A percentile compares a stretch with the other conserved stretches of the same genome.
These are phyloP conservation scores for Penicillium oxalicum DNA, from an alignment of 2,329 filamentous ascomycete species.

Conservation along the genomic window DNA sequence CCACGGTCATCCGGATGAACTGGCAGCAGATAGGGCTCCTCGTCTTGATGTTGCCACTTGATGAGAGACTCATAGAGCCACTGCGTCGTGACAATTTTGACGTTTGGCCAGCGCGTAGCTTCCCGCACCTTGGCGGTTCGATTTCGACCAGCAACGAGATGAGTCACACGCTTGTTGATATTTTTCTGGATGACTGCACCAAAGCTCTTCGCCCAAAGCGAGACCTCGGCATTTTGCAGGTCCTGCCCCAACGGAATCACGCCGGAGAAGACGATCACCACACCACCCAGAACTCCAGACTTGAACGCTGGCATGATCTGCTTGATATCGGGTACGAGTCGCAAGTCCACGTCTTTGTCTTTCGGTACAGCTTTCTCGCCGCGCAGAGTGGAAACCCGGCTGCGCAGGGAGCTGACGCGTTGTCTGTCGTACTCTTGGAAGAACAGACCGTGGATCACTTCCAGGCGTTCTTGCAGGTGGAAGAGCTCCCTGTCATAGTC, in stretches of 20 bases:
- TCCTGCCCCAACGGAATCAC: constrained; percentile 78
- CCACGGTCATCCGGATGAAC: constrained; percentile 63
- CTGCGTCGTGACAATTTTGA: constrained; percentile 86
- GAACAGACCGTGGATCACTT: constrained; percentile 69
- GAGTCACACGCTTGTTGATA: constrained; percentile 44
- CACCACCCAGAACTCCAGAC: constrained; percentile 63
- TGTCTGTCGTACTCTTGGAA: constrained; percentile 72
- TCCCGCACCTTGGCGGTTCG: constrained; percentile 88
- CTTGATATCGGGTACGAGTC: constrained; percentile 75
- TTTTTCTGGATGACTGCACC: constrained; percentile 57
- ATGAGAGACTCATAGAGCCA: constrained; percentile 84
- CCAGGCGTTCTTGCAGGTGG: constrained; percentile 69
- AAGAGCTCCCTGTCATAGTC: constrained; percentile 82
- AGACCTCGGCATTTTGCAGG: constrained; percentile 76
- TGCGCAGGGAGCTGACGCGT: constrained; percentile 41
- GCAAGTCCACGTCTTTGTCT: constrained; percentile 46
- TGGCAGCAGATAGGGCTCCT: constrained; percentile 71
- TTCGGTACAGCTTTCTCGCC: constrained; percentile 42
- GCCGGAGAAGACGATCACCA: constrained; percentile 81
- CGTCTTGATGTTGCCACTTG: constrained; percentile 75
- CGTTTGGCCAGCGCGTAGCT: constrained; percentile 68
- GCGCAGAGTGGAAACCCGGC: constrained; percentile 45
- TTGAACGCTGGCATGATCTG: constrained; percentile 80
- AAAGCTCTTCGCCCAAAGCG: constrained; percentile 78
- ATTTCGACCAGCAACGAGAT: constrained; percentile 51